Evolutionary conservation across 805 yeast genomes (phyloP), one percentile per base, ranked within the genome.

Genomic region (Yarrowia sp.): DNA sequence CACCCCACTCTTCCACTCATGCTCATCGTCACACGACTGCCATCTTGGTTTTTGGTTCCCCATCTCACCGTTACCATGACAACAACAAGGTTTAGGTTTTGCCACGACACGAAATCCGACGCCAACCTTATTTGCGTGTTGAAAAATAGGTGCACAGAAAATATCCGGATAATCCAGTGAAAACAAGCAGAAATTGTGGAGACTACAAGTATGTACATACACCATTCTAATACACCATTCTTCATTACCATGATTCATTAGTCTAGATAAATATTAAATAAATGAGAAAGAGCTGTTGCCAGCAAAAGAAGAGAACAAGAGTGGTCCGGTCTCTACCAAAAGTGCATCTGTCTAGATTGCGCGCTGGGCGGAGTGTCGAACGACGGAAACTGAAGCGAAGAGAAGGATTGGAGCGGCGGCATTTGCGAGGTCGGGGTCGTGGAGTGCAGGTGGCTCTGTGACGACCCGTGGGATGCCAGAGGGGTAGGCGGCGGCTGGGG

Each of bases 181-280:
- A 40, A 9, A 40, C 43, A 14, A 40, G 30, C 44, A 9, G 17
- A 5, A 40, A 36, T 36, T 7, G 30, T n/a, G 17, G 42, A 39
- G 5, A 39, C 43, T 2, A 39, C 43, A 39, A 39, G 9, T 15
- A 9, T n/a, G 12, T 36, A 36, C 38, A 36, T 6, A 9, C 10
- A 36, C 38, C 38, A 5, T 24, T 4, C 6, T 24, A n/a, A n/a
- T n/a, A n/a, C n/a, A n/a, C n/a, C 30, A 7, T 46, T 3, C n/a
- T 36, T 20, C 43, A 43, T 55, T 55, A 55, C 46, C 61, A 55
- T 55, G 61, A 39, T 55, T 58, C 64, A 58, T 58, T 58, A 58
- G 64, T 58, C 64, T 58, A 58, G 64, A 42, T 58, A 58, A 58
- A 58, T 58, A 58, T 58, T 58, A 58, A 58, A 58, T 58, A 58